Evolutionary conservation across 192 early-diverging fungal genomes (phyloP), one percentile per base, ranked within the genome.

Genomic region (Chytriomyces hyalinus): DNA sequence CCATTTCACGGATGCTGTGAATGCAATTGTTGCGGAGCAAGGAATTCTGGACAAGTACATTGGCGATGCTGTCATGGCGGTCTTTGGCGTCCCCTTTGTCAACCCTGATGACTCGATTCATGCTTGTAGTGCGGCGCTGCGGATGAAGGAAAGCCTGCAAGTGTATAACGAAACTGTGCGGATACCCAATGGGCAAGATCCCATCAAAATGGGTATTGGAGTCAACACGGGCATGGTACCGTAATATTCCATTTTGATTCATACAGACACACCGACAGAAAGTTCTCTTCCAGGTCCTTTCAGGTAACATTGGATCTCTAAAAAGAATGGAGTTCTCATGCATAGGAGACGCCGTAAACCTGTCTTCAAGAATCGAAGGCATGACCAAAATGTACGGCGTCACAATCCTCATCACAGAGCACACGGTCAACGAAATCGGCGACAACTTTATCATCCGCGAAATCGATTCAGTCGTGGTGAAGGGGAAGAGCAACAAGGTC

Each of bases 21-120:
- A 87, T 79, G 86, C 86, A 4, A 87, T 87, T 67, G 70, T 80
- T 26, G 80, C 73, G 26, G 86, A 87, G 70, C 86, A 87, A 79
- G 86, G 83, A 75, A 88, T 88, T 49, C 80, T 88, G 46, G 87
- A 88, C 77, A 88, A 88, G 51, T 88, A 83, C 77, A 88, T 88
- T 66, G 87, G 86, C 13, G 87, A 88, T 67, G 87, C 87, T n/a
- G 86, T 86, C 6, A 88, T 88, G 87, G 87, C 87, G 4, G 87
- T 88, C 20, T 88, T 88, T 77, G 87, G 87, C 46, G 87, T 88
- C 15, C 87, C 87, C 6, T 88, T 88, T 76, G 77, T 80, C 44
- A 82, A 59, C 61, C 65, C 80, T 6, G 87, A 88, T 4, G 87
- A 88, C 61, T 73, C 85, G 8, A 86, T 85, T 17, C 87, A 87